Base-by-base conservation (phyloP, 257 asterid genomes). In the Salvia splendens region DNA sequence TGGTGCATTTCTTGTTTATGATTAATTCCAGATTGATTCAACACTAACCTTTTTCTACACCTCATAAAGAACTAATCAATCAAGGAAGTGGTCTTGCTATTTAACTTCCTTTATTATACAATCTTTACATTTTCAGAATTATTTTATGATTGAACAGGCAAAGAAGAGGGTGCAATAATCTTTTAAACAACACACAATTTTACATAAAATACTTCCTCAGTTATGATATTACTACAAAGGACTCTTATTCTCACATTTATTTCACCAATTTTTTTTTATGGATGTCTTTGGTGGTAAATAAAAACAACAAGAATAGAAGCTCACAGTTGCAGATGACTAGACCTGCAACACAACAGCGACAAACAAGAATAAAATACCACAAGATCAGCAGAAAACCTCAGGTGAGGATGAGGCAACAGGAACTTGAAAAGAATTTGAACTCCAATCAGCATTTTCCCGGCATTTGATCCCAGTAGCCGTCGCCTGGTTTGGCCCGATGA, bases 381-480 rank as follows among this genome's bases (percentile, higher is more conserved):
- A 9, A 42, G 17, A 59, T 73, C 63, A 68, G 10, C 77, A 57
- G 3, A 59, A 65, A 41, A 72, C 80, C 12, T 36, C 70, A 12
- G 47, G 48, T 10, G 78, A 51, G 3, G 78, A 38, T n/a, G 80
- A 43, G 16, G 67, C 64, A 50, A 46, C 57, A 8, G 73, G 36
- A 61, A 74, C 69, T 66, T 9, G 80, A 1, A 70, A 52, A 32
- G 77, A 40, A 45, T 62, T 75, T 1, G 70, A 42, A 41, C 55
- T 56, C 78, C 78, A 72, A 28, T 45, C 80, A 5, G 11, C 67
- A 5, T 36, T 64, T 47, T 72, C 80, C 65, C 72, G 58, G 52
- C 84, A 68, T 70, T 77, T 69, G 42, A 46, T 68, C 47, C 81
- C 87, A 24, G 35, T 48, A 51, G 48, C 67, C 6, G 67, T 67